Evolutionary conservation across 192 early-diverging fungal species (phyloP).

Genomic region (Dissophora ornata): DNA sequence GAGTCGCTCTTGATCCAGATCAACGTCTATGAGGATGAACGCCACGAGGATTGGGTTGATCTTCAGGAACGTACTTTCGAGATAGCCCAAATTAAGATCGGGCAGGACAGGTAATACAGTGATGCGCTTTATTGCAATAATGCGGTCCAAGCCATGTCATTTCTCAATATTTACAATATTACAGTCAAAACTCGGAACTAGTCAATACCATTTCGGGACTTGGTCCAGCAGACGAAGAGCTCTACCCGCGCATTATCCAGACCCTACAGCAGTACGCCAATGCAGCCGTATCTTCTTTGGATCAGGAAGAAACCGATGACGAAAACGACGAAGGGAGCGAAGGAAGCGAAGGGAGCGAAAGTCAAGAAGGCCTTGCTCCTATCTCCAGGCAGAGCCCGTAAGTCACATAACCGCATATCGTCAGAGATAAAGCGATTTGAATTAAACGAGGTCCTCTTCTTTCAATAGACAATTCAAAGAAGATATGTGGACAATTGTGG

Average conservation of each 20-base stretch:
- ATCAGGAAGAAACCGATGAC: conserved; percentile 25
- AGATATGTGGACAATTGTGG: conserved; percentile 64
- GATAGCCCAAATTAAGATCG: conserved; percentile 24
- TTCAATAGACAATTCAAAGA: conserved; percentile 49
- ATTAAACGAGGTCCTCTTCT: too few relatives aligned
- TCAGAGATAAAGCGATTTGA: too few relatives aligned
- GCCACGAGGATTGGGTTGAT: conserved; percentile 56
- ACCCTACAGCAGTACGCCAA: conserved; percentile 46
- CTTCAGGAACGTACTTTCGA: conserved; percentile 53
- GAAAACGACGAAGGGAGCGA: conserved; percentile 21
- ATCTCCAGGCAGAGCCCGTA: conserved; percentile 42
- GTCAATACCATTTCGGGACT: conserved; percentile 24
- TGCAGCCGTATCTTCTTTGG: conserved; percentile 25
- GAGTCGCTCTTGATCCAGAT: conserved; percentile 59
- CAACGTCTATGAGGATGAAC: conserved; percentile 54
- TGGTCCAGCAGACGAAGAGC: conserved; percentile 35
- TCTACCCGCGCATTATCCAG: conserved; percentile 46
- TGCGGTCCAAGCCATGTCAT: too few relatives aligned
- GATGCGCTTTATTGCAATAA: not conserved
- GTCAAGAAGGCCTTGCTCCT: conserved; percentile 3
- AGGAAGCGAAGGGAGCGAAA: conserved; percentile 4
- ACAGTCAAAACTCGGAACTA: conserved; percentile 23
- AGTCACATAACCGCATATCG: too few relatives aligned
- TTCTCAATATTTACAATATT: too few relatives aligned
- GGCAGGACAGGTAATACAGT: conserved; percentile 31